These are phyloP conservation scores for Magnaporthales sp. DNA, from an alignment of 2,329 filamentous ascomycete species.

Conservation along the genomic window DNA sequence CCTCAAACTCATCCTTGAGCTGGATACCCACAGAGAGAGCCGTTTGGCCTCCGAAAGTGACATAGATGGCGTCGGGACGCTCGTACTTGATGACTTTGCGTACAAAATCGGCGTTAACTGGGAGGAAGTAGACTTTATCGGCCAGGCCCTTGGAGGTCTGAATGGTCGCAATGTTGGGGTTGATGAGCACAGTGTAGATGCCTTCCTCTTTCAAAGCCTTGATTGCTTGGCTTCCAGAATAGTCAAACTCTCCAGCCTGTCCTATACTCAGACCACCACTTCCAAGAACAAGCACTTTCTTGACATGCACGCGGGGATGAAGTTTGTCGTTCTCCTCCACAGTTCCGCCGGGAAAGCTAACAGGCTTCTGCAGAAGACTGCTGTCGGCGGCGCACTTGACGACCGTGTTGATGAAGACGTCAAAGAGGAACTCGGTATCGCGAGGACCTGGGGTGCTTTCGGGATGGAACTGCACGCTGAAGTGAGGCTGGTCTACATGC, in stretches of 20 bases:
- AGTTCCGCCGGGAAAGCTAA: conserved; percentile 81
- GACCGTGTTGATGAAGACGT: conserved; percentile 89
- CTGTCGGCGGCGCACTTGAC: conserved; percentile 59
- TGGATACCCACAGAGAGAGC: conserved; percentile 95
- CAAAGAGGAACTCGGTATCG: conserved; percentile 94
- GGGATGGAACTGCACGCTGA: conserved; percentile 99
- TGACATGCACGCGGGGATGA: conserved; percentile 73
- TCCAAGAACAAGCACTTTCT: conserved; percentile 91
- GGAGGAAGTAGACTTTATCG: conserved; percentile 98
- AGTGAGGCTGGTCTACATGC: conserved; percentile 77
- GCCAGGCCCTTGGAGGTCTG: conserved; percentile 96
- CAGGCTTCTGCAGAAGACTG: conserved; percentile 60
- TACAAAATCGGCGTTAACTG: conserved; percentile 93
- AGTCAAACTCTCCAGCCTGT: conserved; percentile 97
- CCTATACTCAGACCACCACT: conserved; percentile 95
- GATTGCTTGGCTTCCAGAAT: conserved; percentile 96
- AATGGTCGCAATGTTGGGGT: conserved; percentile 98
- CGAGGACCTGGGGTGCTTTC: conserved; percentile 92
- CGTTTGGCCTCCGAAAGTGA: conserved; percentile 96
- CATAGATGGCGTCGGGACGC: conserved; percentile 91
- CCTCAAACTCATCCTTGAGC: conserved; percentile 93
- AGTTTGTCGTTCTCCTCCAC: conserved; percentile 67
- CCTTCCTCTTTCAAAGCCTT: conserved; percentile 97
- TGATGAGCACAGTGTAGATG: conserved; percentile 96
- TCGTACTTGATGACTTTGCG: conserved; percentile 96